Evolutionary conservation across 2,329 filamentous ascomycete species (phyloP).

Genomic region (Stemphylium lycopersici): DNA sequence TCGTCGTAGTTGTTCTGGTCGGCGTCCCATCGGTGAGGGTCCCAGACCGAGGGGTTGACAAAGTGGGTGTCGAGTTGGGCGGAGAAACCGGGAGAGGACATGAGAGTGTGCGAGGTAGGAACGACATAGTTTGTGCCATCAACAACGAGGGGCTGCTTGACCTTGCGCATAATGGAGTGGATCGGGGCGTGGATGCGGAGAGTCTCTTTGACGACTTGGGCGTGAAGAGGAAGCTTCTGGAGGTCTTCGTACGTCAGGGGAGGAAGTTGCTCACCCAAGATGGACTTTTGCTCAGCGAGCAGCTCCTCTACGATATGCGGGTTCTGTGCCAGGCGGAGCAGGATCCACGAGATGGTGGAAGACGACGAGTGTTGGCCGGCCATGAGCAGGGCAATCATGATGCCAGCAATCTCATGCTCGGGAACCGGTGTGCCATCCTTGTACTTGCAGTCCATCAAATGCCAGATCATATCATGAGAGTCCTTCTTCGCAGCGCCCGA

Average conservation of each 20-base stretch:
- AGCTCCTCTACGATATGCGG: constrained; percentile 82
- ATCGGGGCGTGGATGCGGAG: constrained; percentile 90
- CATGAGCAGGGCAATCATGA: constrained; percentile 95
- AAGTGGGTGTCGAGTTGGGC: constrained; percentile 76
- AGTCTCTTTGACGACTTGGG: constrained; percentile 88
- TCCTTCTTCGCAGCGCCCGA: constrained; percentile 57
- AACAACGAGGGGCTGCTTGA: constrained; percentile 85
- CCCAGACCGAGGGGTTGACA: constrained; percentile 81
- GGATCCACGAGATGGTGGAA: constrained; percentile 83
- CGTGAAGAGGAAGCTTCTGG: constrained; percentile 78
- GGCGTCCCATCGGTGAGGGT: constrained; percentile 88
- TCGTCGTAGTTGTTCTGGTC: constrained; percentile 57
- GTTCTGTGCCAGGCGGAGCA: constrained; percentile 77
- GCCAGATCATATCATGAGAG: constrained; percentile 82
- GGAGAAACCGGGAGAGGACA: constrained; percentile 84
- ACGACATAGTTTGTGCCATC: constrained; percentile 83
- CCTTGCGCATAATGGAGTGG: constrained; percentile 91
- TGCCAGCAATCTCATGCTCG: constrained; percentile 84
- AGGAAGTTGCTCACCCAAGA: constrained; percentile 76
- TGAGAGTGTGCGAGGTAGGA: constrained; percentile 78
- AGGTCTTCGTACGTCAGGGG: constrained; percentile 78
- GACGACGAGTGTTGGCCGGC: constrained; percentile 89
- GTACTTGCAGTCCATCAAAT: constrained; percentile 83
- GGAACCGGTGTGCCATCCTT: constrained; percentile 81
- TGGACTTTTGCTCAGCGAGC: constrained; percentile 77